Evolutionary conservation across 208 protist genomes (phyloP), one percentile per base, ranked within the genome.

Genomic region (Jaenimonas drosophilae): DNA sequence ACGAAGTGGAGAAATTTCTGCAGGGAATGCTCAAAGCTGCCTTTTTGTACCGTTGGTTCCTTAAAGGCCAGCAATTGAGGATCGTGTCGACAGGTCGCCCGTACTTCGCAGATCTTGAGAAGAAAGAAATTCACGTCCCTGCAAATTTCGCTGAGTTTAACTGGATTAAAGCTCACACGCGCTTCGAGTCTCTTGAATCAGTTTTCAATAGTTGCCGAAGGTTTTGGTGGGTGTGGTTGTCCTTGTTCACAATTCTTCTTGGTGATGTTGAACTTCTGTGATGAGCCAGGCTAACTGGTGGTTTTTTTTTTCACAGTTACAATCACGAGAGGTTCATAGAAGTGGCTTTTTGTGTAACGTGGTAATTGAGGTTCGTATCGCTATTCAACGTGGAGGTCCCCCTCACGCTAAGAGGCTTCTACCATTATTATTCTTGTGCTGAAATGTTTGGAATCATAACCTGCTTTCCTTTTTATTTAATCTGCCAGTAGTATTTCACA

Each of bases 141-240:
- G 65, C 74, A 21, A 90, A 96, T 63, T 93, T 96, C 70, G 50
- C 56, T 0, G 73, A 91, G 4, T 91, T 77, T 54, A 92, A 85
- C 36, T 96, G 85, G 77, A 44, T 79, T 28, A 63, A 34, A 17
- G 76, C 73, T 4, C 85, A 94, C 57, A 20, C 30, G 27, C 57
- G 59, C 4, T 88, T 87, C 49, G 73, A 77, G 36, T 32, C 33
- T n/a, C 12, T 87, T 33, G 85, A 94, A 51, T 54, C 14, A 7
- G 20, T 88, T 39, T 38, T 74, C 27, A 50, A 79, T 16, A 51
- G 29, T 26, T 81, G 76, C 46, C 70, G 81, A 21, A 49, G 64
- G 24, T 76, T 89, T 26, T 88, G 81, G 81, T 90, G 81, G 85
- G 50, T 88, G 9, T 94, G 85, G 85, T 90, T 94, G 51, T 67